Percentiles rank a stretch among this genome's conserved stretches.
Conservation (phyloP, 495 filamentous ascomycete genomes). For the Evansstolkia leycettana region DNA sequence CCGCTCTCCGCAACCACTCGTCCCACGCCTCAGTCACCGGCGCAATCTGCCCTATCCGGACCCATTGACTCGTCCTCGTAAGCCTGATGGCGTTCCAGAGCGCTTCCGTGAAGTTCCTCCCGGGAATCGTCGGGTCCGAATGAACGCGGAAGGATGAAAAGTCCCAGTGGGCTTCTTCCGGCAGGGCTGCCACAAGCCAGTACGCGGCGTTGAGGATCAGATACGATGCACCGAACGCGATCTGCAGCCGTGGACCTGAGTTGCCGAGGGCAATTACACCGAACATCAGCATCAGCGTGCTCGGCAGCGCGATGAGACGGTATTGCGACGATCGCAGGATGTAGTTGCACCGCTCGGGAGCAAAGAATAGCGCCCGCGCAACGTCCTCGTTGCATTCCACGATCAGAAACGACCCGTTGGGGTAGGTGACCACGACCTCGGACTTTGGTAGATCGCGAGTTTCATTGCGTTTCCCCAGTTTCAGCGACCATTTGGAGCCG, state of each 20-base stretch:
- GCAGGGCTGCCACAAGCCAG: constrained; percentile 40
- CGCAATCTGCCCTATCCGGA: constrained; percentile 29
- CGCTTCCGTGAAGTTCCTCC: constrained; percentile 34
- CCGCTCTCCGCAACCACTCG: constrained; percentile 36
- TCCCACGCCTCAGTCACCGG: constrained; percentile 37
- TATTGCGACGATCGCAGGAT: constrained; percentile 22
- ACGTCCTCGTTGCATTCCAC: constrained; percentile 52
- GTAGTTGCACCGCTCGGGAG: constrained; percentile 42
- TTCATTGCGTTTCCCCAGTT: background rate
- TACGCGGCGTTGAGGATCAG: constrained; percentile 45
- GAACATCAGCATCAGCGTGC: constrained; percentile 45
- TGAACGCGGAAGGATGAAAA: constrained; percentile 11
- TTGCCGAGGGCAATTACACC: constrained; percentile 46
- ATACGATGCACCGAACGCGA: constrained; percentile 41
- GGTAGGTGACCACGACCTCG: constrained; percentile 46
- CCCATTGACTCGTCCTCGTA: constrained; percentile 36
- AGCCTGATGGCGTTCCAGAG: constrained; percentile 44
- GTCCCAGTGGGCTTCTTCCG: constrained; percentile 38
- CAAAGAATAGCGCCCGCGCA: constrained; percentile 48
- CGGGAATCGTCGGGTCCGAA: background rate
- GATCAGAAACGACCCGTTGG: constrained; percentile 46
- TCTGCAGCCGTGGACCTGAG: constrained; percentile 43
- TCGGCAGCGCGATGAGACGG: constrained; percentile 37
- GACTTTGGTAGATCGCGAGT: constrained; percentile 17
- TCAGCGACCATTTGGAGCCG: background rate